phyloP scores from a whole-genome alignment of 225 moss, liverwort and hornwort species.

The Anthoceros angustus region DNA sequence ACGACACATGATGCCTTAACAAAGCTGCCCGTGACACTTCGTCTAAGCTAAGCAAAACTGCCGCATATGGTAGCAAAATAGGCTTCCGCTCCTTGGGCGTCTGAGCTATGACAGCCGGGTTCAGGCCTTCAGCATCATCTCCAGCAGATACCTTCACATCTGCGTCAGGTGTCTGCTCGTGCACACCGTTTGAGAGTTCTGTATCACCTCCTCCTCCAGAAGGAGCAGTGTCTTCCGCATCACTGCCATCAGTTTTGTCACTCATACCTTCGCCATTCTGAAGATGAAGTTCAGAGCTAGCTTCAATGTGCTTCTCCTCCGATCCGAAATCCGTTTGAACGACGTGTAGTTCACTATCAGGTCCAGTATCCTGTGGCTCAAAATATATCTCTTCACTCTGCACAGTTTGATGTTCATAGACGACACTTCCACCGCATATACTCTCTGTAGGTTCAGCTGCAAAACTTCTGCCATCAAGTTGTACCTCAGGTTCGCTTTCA shows the following conservation, averaged over 20 bases:
- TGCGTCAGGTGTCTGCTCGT: too few relatives aligned
- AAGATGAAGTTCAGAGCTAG: too few relatives aligned
- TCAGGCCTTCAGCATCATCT: neutral
- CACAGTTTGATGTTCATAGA: neutral
- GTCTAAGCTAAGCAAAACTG: conserved; percentile 50
- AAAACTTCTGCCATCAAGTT: too few relatives aligned
- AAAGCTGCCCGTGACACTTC: conserved; percentile 77
- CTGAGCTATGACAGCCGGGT: conserved; percentile 8
- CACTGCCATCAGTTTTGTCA: too few relatives aligned
- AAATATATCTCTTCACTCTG: neutral
- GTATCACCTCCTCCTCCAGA: too few relatives aligned
- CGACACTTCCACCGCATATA: neutral
- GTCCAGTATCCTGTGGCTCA: neutral
- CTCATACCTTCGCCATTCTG: too few relatives aligned
- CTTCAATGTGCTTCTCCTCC: too few relatives aligned
- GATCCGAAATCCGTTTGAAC: too few relatives aligned
- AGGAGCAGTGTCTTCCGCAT: too few relatives aligned
- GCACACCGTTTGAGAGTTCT: too few relatives aligned
- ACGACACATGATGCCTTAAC: conserved; percentile 64
- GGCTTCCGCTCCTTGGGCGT: conserved; percentile 30
- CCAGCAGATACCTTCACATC: too few relatives aligned
- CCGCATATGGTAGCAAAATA: conserved; percentile 38
- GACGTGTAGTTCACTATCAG: neutral
- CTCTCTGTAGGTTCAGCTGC: neutral
- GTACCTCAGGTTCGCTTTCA: too few relatives aligned